Evolutionary conservation across 139 green algal genomes (phyloP), one percentile per base, ranked within the genome.

Genomic region (Marvania coccoides): DNA sequence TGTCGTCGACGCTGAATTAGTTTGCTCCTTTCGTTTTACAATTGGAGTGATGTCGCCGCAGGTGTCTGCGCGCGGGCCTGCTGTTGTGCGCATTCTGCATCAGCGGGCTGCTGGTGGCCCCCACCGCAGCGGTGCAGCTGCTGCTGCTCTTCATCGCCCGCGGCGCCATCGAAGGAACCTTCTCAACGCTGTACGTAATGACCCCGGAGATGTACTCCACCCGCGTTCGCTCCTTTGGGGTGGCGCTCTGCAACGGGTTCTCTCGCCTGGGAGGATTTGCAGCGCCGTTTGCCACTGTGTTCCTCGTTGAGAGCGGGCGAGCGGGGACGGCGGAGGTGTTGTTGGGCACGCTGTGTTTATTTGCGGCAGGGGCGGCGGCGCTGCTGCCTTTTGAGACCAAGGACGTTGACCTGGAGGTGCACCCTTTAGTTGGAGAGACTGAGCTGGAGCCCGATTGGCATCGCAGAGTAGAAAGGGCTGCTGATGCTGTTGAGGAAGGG

Each of bases 161-260:
- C 5, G 74, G 65, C 1, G 71, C 63, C 23, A 82, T 88, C 26
- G 83, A 88, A 63, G 79, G 78, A 2, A 60, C 81, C n/a, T 95
- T 86, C 63, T 82, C 78, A 2, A 65, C 81, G 1, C 58, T 95
- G 2, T 94, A 82, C 69, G 70, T 88, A 1, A 91, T 88, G 61
- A 81, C 88, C 1, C 84, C 88, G 30, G 86, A 95, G 79, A 47
- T 76, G 23, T 94, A 87, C 65, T 81, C 88, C 0, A 95, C 88
- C 23, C 36, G 53, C 13, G 77, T 91, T 30, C 72, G 88, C 4
- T 64, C 81, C 0, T 79, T 87, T 34, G 87, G 79, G 0, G 63
- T 95, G 47, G 85, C 87, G 5, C 45, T 92, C 2, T 79, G 61
- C 73, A 93, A 87, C 54, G 71, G 78, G 13, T 85, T 73, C 37